Percentiles rank a stretch among this genome's conserved stretches.
Conservation (phyloP, 257 asterid species). For the Salvia rosmarinus region DNA sequence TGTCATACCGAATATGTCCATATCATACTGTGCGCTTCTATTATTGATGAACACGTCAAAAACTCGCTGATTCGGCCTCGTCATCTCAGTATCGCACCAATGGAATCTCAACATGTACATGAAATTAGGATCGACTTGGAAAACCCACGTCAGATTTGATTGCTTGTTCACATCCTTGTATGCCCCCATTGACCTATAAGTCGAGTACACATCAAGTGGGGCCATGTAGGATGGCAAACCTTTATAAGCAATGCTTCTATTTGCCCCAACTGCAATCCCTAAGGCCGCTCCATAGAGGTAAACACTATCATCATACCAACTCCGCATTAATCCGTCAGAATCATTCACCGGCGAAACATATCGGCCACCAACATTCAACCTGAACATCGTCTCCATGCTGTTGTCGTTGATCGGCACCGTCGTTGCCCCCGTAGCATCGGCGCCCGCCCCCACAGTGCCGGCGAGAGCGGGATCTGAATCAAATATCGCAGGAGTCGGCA, state of each 20-base stretch:
- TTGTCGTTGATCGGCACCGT: constrained; percentile 42
- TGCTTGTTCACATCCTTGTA: constrained; percentile 43
- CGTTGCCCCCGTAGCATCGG: constrained; percentile 29
- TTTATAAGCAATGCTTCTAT: constrained; percentile 41
- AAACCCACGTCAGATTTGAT: constrained; percentile 74
- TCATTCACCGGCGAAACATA: constrained; percentile 64
- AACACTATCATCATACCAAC: constrained; percentile 88
- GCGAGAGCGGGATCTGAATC: constrained; percentile 48
- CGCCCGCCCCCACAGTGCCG: constrained; percentile 39
- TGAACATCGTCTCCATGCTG: constrained; percentile 63
- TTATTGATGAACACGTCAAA: constrained; percentile 68
- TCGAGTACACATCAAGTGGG: constrained; percentile 64
- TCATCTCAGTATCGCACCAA: constrained; percentile 82
- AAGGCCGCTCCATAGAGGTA: constrained; percentile 51
- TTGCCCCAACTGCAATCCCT: constrained; percentile 49
- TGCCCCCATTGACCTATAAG: constrained; percentile 70
- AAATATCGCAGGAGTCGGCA: constrained; percentile 56
- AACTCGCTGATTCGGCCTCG: constrained; percentile 57
- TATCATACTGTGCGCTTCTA: constrained; percentile 50
- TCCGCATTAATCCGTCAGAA: constrained; percentile 69
- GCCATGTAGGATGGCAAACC: constrained; percentile 54
- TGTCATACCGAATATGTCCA: constrained; percentile 51
- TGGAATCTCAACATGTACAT: constrained; percentile 78
- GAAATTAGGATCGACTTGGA: constrained; percentile 71
- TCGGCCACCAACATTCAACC: constrained; percentile 83